Base-by-base conservation (phyloP, 2,329 filamentous ascomycete genomes). In the Trichoderma breve region DNA sequence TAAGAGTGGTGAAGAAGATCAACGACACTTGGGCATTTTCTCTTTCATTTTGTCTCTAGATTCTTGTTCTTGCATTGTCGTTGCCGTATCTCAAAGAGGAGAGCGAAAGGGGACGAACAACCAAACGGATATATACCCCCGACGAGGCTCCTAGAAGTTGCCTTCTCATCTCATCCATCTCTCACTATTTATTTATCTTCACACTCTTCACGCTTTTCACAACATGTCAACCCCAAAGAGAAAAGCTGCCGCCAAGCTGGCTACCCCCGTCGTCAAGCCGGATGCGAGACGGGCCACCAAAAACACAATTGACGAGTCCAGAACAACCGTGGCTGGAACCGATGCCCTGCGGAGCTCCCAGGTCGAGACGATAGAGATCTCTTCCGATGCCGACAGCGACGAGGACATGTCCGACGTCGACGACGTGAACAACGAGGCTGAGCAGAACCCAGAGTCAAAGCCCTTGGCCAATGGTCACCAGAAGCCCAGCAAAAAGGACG, bases 191-290 rank as follows among this genome's bases (percentile, higher is more conserved):
- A 43, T 18, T 43, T 58, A 28, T 24, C 55, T 39, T 39, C n/a
- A 61, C 53, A 60, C 4, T 34, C 26, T 32, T 70, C 61, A 51
- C 32, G 1, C 57, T 60, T 28, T 60, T 32, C 39, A n/a, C 21
- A 30, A 78, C 73, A 89, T 90, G 86, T 88, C 88, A 73, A 86
- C 88, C 58, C 86, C 88, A 62, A 91, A 89, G 81, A 84, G 88
- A 79, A 91, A 90, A 85, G 83, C 86, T 71, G 82, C 87, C 73
- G 83, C 84, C 74, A 87, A 86, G 81, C 83, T 91, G 77, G 87
- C 86, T 71, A 82, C 85, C 72, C 89, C 89, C 0, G 82, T 84
- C 15, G 82, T 87, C 73, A 87, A 85, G 79, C 82, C 84, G 70
- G 85, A 83, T 77, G 87, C 87, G 72, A 88, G 87, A 78, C 79